A percentile compares a stretch with the other conserved stretches of the same genome.
Conservation (phyloP, 805 yeast genomes). For the Yueomyces sp. region DNA sequence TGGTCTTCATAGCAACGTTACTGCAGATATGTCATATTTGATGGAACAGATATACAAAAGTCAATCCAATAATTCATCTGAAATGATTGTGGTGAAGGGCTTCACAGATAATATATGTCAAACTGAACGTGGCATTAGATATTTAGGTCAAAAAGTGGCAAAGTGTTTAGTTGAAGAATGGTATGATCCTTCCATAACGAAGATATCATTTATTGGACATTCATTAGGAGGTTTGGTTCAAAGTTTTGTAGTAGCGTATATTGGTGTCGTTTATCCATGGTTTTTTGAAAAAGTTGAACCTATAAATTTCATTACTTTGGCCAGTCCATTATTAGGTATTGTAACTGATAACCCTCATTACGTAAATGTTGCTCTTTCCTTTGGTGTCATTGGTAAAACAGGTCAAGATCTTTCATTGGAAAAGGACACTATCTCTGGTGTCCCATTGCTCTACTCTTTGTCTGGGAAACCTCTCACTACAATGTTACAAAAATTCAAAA, state of each 20-base stretch:
- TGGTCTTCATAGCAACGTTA: conserved; percentile 65
- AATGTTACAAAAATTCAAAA: conserved; percentile 39
- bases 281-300: conserved; percentile 49
- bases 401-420: conserved; percentile 66
- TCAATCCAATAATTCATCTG: conserved; percentile 24
- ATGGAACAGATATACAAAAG: conserved; percentile 52
- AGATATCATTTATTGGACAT: conserved; percentile 66
- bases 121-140: conserved; percentile 68
- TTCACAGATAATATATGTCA: conserved; percentile 59
- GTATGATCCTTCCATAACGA: conserved; percentile 30
- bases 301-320: conserved; percentile 55
- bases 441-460: conserved; percentile 45
- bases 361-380: conserved; percentile 51
- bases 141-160: conserved; percentile 57
- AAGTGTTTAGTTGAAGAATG: conserved; percentile 43
- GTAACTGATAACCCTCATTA: conserved; percentile 68
- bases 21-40: conserved; percentile 62
- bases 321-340: conserved; percentile 66
- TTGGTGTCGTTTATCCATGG: conserved; percentile 54
- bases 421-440: conserved; percentile 26
- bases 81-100: conserved; percentile 49
- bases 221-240: conserved; percentile 72
- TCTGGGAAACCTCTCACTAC: conserved; percentile 52
- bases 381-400: conserved; percentile 69
- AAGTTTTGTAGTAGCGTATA: conserved; percentile 63